Evolutionary conservation across 140 eudicot species (phyloP), one percentile per base, ranked within the genome.

Genomic region (Stevia rebaudiana): DNA sequence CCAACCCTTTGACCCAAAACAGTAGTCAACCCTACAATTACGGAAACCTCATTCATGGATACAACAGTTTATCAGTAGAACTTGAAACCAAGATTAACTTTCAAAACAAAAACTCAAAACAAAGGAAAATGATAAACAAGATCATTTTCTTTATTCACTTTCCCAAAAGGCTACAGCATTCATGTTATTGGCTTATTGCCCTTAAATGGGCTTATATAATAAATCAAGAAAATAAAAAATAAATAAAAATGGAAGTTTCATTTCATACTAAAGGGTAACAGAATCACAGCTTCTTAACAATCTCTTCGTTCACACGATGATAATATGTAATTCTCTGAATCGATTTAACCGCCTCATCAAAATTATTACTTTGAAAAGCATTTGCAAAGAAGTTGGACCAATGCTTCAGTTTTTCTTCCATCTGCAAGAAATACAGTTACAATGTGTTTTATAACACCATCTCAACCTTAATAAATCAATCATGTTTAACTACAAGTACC

Each of bases 241-340:
- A 70, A 22, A 36, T 59, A 25, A 5, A 18, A 37, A 11, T n/a
- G n/a, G n/a, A n/a, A n/a, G n/a, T n/a, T n/a, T n/a, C n/a, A n/a
- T 36, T 59, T 10, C 5, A 36, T 36, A 3, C 36, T 4, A 10
- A 59, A 9, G 55, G 51, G 39, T 76, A 35, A 62, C 62, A 12
- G 63, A 4, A 24, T 62, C 70, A 88, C 28, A 88, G 80, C 82
- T 88, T 88, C 85, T 82, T 88, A 58, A 84, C 73, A 11, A 84
- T 82, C 71, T 88, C 96, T 69, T 88, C 90, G 13, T 68, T 83
- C 71, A 82, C 89, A 1, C 95, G 88, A 52, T 64, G 71, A 67
- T 87, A 91, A 65, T 87, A 91, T 16, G 95, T 91, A 91, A 91
- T 82, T 75, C 98, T 91, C 60, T 74, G 88, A 44, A 91, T 84